Base-by-base conservation (phyloP, 139 green algal genomes). In the Spirogloea muscicola region DNA sequence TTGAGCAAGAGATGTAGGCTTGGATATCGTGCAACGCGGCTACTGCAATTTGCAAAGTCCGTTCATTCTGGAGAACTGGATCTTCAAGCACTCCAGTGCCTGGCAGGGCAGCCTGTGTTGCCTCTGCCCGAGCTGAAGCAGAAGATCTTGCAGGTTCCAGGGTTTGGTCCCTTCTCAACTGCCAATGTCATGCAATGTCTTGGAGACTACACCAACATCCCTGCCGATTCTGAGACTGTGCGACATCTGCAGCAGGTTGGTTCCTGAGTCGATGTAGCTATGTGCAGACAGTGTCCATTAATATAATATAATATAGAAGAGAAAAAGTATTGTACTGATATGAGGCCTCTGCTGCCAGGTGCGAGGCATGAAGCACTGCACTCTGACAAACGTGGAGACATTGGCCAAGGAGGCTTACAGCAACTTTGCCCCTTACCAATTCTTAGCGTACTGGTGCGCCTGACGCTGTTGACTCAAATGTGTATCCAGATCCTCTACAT, bases 401-500 rank as follows among this genome's bases (percentile, higher is more conserved):
- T 10, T 39, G 42, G 63, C 43, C 16, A 44, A 42, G 21, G 1
- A 39, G n/a, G 63, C 25, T 7, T 72, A 72, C 43, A 10, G 21
- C 2, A 1, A 42, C 43, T 58, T 60, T 9, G 63, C 41, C n/a
- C 63, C 63, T 33, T 58, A 33, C n/a, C 63, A 72, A 44, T 72
- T 72, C 43, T 44, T 72, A 16, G 63, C 43, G 13, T 72, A 72
- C 63, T 72, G 63, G 63, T 68, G 33, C 13, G 57, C 27, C 27
- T 59, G 49, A 25, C 3, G 48, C 48, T 25, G 29, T 58, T n/a
- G 13, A 16, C 43, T 58, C 48, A 34, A n/a, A 58, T 58, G 48
- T 58, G 2, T 25, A 9, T 59, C 49, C 31, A 3, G 33, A 13
- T 25, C 49, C 49, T 58, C 49, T 58, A 6, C 49, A 10, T 58